A percentile compares a stretch with the other conserved stretches of the same genome.
Conservation (phyloP, 768 basidiomycete genomes). For the Termitomyces sp. region DNA sequence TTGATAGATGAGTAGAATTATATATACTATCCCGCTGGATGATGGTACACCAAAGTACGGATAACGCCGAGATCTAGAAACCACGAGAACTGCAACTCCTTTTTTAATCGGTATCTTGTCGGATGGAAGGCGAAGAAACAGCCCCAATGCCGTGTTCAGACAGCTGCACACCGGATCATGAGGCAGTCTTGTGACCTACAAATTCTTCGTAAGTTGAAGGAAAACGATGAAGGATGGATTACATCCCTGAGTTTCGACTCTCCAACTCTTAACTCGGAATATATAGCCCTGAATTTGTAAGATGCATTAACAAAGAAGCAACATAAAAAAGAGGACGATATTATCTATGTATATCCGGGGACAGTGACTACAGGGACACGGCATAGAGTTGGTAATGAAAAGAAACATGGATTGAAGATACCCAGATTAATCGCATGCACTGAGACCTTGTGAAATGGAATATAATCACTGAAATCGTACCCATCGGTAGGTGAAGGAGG, state of each 20-base stretch:
- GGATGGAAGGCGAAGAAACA: background rate
- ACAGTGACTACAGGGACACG: background rate
- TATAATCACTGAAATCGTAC: slow-evolving; percentile 5
- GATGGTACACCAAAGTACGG: background rate
- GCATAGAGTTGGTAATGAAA: no score
- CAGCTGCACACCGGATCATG: background rate
- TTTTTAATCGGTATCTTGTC: background rate
- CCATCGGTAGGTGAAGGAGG: slow-evolving; percentile 26
- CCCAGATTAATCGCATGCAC: background rate
- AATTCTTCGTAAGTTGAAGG: background rate
- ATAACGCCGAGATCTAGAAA: background rate
- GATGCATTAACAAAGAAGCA: no score
- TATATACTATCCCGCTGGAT: background rate
- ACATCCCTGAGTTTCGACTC: background rate
- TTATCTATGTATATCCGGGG: no score
- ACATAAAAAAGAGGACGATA: background rate
- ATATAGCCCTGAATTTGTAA: background rate
- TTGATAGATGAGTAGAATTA: background rate
- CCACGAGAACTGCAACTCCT: background rate
- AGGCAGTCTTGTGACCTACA: background rate
- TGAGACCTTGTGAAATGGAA: background rate
- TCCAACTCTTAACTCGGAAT: background rate
- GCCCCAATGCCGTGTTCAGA: background rate
- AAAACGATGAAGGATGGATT: background rate
- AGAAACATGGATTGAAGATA: background rate